A percentile compares a stretch with the other conserved stretches of the same genome.
These are phyloP conservation scores for Tetrapisispora pingtungensis DNA, from an alignment of 805 yeast species.

Conservation along the genomic window DNA sequence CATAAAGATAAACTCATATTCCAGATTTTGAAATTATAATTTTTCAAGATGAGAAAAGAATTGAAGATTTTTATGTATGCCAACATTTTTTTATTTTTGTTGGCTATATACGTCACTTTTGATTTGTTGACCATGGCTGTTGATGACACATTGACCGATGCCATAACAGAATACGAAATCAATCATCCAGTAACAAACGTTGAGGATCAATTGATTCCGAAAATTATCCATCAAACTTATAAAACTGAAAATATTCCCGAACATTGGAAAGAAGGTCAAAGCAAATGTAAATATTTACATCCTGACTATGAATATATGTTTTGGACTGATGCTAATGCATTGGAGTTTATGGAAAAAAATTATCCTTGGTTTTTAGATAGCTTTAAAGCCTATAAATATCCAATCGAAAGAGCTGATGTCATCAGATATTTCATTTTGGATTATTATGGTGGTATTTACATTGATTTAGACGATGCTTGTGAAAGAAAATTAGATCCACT, in stretches of 20 bases:
- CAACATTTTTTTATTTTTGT: slow-evolving; percentile 45
- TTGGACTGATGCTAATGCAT: slow-evolving; percentile 84
- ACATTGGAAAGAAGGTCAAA: slow-evolving; percentile 69
- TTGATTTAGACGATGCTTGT: slow-evolving; percentile 88
- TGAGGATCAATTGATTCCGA: slow-evolving; percentile 54
- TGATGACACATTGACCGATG: slow-evolving; percentile 61
- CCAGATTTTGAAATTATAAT: no score
- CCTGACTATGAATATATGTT: slow-evolving; percentile 81
- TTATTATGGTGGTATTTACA: slow-evolving; percentile 83
- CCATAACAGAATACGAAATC: slow-evolving; percentile 51
- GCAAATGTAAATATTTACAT: slow-evolving; percentile 64
- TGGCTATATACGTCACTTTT: slow-evolving; percentile 51
- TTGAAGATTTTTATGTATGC: slow-evolving; percentile 49
- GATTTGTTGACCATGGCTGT: slow-evolving; percentile 67
- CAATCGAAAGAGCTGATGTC: slow-evolving; percentile 85
- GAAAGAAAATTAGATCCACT: slow-evolving; percentile 69
- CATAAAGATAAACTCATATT: no score
- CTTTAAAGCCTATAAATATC: slow-evolving; percentile 67
- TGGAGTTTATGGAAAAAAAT: slow-evolving; percentile 65
- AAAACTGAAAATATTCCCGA: slow-evolving; percentile 72
- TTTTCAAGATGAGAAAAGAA: slow-evolving; percentile 48
- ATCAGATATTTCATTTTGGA: slow-evolving; percentile 75
- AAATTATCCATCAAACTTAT: slow-evolving; percentile 89
- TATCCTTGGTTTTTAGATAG: slow-evolving; percentile 81
- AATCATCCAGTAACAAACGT: slow-evolving; percentile 39